These are phyloP conservation scores for Mycoemilia scoparia DNA, from an alignment of 192 early-diverging fungal species.

Conservation along the genomic window DNA sequence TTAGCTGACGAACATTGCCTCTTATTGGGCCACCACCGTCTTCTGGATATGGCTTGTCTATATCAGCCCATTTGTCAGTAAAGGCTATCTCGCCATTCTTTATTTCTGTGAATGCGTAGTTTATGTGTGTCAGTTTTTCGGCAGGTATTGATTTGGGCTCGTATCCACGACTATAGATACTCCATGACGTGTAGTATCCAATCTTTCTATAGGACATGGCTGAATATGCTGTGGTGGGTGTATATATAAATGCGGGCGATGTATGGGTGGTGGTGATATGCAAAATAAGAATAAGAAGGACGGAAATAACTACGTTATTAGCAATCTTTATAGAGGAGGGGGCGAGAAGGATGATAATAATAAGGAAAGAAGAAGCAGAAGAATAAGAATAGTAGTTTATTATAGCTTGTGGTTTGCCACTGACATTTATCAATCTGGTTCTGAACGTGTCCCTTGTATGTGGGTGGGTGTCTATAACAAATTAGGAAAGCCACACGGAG, in stretches of 20 bases:
- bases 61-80: slow-evolving; percentile 62
- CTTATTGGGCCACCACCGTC: slow-evolving; percentile 39
- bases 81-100: slow-evolving; percentile 43
- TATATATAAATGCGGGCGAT: slow-evolving; percentile 3
- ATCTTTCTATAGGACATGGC: too few species aligned
- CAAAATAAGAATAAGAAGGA: too few species aligned
- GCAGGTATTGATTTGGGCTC: slow-evolving; percentile 37
- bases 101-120: slow-evolving; percentile 66
- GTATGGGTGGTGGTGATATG: slow-evolving; percentile 4
- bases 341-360: too few species aligned
- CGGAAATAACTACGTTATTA: too few species aligned
- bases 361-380: too few species aligned
- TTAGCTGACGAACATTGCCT: slow-evolving; percentile 43
- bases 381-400: too few species aligned
- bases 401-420: too few species aligned
- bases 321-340: too few species aligned
- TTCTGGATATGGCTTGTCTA: slow-evolving; percentile 38
- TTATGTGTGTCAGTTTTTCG: slow-evolving; percentile 58
- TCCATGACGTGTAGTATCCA: slow-evolving; percentile 36
- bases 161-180: slow-evolving; percentile 51
- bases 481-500: too few species aligned
- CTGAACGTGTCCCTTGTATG: too few species aligned
- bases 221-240: slow-evolving; percentile 8
- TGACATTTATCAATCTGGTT: too few species aligned
- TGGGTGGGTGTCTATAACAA: too few species aligned